Conservation (phyloP, 2,329 filamentous ascomycete species). For the Akanthomyces uredinophilus region DNA sequence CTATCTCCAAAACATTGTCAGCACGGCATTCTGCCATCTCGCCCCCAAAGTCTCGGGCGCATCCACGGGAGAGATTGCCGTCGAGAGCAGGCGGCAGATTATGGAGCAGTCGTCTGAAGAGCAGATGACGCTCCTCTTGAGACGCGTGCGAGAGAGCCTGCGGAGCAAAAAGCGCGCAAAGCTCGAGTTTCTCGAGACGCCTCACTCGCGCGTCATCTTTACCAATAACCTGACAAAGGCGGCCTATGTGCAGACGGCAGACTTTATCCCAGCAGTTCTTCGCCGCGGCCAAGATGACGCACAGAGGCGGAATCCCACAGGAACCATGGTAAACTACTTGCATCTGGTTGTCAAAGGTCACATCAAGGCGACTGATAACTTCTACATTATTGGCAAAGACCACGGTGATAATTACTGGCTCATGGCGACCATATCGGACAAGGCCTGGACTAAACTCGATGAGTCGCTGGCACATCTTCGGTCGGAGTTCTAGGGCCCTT, state of each 20-base stretch:
- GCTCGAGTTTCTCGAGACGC: not conserved
- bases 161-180: not conserved
- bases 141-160: not conserved
- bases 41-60: not conserved
- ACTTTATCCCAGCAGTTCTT: conserved; percentile 2
- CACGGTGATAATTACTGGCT: conserved; percentile 4
- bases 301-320: not conserved
- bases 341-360: not conserved
- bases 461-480: not conserved
- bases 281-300: not conserved
- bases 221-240: conserved; percentile 8
- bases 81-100: not conserved
- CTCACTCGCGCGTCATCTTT: not conserved
- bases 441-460: conserved; percentile 1
- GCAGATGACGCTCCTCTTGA: not conserved
- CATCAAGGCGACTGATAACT: not conserved
- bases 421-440: conserved; percentile 6
- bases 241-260: not conserved
- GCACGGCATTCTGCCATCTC: not conserved
- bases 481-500: not conserved
- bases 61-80: not conserved
- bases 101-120: not conserved
- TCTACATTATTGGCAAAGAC: conserved; percentile 5
- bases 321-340: conserved; percentile 5
- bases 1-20: conserved; percentile 7